Evolutionary conservation across 345 rosid species (phyloP), one percentile per base, ranked within the genome.

Genomic region (Limnanthes douglasii): DNA sequence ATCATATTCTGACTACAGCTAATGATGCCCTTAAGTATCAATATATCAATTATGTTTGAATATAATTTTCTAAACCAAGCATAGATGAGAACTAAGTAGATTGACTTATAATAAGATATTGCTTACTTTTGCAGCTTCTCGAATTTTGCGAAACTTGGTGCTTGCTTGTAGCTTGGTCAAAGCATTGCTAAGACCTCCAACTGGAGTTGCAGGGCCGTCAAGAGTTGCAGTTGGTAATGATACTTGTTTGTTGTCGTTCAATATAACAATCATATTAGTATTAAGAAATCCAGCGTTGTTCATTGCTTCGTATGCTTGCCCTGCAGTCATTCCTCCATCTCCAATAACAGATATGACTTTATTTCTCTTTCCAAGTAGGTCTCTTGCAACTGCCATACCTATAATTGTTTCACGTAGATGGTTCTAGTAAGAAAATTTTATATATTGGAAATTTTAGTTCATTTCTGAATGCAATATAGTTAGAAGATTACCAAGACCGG

Each of bases 301-400:
- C 95, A 88, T 88, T 23, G 97, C 90, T 63, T 88, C 97, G 31
- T 75, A 88, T 22, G 72, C 80, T 73, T 82, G 97, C 49, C 97
- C 97, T 8, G 95, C 80, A 70, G 76, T 65, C 17, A 84, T 73
- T 53, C 93, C 67, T 44, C 57, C 73, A 46, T 76, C 82, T 68
- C 81, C 67, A 11, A 88, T 88, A 45, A 88, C 74, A 11, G 83
- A 61, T 6, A 83, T 74, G 22, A 78, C 54, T 15, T 74, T 71
- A 28, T 82, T 90, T 18, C 66, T 70, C 65, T 73, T 83, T 46
- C 95, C 90, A 60, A 75, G 73, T 15, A 78, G 59, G 74, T 88
- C 97, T 25, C 97, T 77, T 18, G 93, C 90, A 38, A 78, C 61
- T 11, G 95, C 97, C 80, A 88, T 61, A 41, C 95, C 95, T 82